Conservation (phyloP, 1,139 yeast genomes). For the Debaryomyces coudertii region DNA sequence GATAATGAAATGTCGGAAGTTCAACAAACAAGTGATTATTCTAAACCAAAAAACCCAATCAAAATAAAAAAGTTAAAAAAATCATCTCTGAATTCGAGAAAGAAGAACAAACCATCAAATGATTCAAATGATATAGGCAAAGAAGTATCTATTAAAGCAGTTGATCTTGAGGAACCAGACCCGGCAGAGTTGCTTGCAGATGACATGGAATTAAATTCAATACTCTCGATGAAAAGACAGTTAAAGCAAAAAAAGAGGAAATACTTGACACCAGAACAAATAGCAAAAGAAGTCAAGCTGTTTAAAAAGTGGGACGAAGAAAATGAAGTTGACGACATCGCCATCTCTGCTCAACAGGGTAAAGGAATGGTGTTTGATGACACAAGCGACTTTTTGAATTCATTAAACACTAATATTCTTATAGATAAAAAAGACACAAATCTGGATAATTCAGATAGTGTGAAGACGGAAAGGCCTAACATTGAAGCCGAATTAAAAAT, state of each 20-base stretch:
- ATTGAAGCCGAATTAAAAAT: constrained; percentile 10
- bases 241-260: constrained; percentile 35
- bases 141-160: constrained; percentile 35
- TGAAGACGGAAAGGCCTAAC: constrained; percentile 6
- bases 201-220: constrained; percentile 46
- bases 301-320: constrained; percentile 34
- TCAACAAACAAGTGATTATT: constrained; percentile 1
- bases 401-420: constrained; percentile 24
- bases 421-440: constrained; percentile 1
- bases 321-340: constrained; percentile 25
- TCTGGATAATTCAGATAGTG: constrained; percentile 1
- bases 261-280: constrained; percentile 45
- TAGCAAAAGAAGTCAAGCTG: constrained; percentile 48
- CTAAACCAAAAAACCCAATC: constrained; percentile 31
- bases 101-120: constrained; percentile 8
- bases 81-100: constrained; percentile 19
- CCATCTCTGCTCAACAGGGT: constrained; percentile 12
- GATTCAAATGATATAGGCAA: constrained; percentile 21
- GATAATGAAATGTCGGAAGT: constrained; percentile 29
- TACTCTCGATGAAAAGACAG: constrained; percentile 45
- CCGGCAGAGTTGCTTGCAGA: constrained; percentile 44
- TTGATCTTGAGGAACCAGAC: constrained; percentile 26
- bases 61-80: constrained; percentile 54
- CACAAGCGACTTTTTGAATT: constrained; percentile 57
- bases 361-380: constrained; percentile 55